These are phyloP conservation scores for Sclerotinia sclerotiorum DNA, from an alignment of 2,329 filamentous ascomycete genomes.

Conservation along the genomic window DNA sequence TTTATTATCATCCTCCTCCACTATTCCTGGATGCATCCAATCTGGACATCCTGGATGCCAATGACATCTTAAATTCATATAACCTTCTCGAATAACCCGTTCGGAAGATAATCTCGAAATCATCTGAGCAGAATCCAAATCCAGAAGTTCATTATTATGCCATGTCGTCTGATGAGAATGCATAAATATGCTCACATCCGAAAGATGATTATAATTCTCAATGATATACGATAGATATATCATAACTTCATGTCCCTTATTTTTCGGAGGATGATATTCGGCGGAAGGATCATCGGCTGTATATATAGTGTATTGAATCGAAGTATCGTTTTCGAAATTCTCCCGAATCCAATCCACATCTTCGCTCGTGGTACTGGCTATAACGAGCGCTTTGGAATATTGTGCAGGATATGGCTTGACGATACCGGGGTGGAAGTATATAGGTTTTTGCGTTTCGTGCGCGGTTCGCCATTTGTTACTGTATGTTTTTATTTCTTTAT, in stretches of 20 bases:
- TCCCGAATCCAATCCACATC: conserved; percentile 12
- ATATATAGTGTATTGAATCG: conserved; percentile 28
- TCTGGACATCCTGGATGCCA: conserved; percentile 56
- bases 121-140: conserved; percentile 41
- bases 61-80: conserved; percentile 61
- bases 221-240: conserved; percentile 56
- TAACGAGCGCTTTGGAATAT: conserved; percentile 19
- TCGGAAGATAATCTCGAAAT: conserved; percentile 33
- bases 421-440: neutral
- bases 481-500: neutral
- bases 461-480: neutral
- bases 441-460: neutral
- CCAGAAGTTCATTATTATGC: conserved; percentile 37
- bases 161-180: conserved; percentile 50
- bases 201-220: conserved; percentile 58
- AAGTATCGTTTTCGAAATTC: neutral
- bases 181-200: conserved; percentile 39
- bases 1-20: conserved; percentile 20
- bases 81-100: conserved; percentile 52
- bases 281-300: conserved; percentile 34
- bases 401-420: neutral
- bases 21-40: conserved; percentile 45
- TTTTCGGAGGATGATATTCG: conserved; percentile 50
- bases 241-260: conserved; percentile 42
- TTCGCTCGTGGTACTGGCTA: conserved; percentile 3